These are phyloP conservation scores for Colletotrichum camelliae DNA, from an alignment of 2,329 filamentous ascomycete genomes.

Conservation along the genomic window DNA sequence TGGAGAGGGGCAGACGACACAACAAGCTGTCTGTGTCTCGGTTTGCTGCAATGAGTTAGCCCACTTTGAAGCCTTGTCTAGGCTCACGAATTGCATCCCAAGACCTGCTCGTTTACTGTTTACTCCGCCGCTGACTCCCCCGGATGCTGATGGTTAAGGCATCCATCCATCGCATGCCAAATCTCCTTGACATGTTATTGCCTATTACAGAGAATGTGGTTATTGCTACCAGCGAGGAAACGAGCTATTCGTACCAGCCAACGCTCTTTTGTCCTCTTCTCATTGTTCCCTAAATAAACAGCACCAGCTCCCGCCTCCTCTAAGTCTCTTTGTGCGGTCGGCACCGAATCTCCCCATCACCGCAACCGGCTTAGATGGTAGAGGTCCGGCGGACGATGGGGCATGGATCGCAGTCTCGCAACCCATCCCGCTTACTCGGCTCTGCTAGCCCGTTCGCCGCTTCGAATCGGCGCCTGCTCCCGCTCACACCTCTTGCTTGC, in stretches of 20 bases:
- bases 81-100: background rate
- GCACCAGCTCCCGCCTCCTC: background rate
- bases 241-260: background rate
- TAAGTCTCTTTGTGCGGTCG: background rate
- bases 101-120: background rate
- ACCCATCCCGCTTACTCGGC: slow-evolving; percentile 5
- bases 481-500: background rate
- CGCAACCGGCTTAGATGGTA: background rate
- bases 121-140: background rate
- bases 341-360: background rate
- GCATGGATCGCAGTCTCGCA: background rate
- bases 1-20: background rate
- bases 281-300: background rate
- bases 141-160: background rate
- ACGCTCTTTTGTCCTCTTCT: background rate
- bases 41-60: slow-evolving; percentile 19
- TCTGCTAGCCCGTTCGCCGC: background rate
- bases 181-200: background rate
- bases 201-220: background rate
- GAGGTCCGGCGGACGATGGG: background rate
- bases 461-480: background rate
- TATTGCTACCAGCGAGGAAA: background rate
- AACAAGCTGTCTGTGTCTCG: background rate
- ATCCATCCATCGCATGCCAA: background rate
- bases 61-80: background rate